Evolutionary conservation across 495 filamentous ascomycete genomes (phyloP), one percentile per base, ranked within the genome.

Genomic region (Glarea lozoyensis): DNA sequence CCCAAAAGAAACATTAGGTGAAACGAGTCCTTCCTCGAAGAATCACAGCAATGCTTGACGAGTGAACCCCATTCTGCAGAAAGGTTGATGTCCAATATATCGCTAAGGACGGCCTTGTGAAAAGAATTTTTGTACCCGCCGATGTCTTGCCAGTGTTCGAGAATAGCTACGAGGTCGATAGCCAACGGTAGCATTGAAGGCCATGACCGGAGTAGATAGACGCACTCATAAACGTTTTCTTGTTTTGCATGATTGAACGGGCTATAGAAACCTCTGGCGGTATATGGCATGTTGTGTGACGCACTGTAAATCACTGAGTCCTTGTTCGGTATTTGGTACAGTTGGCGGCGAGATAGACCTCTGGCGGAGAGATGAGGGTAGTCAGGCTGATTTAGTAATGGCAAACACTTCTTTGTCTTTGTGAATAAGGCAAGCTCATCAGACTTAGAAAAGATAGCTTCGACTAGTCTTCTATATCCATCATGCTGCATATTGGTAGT

Each of bases 401-500:
- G 31, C 1, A 37, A 4, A 2, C 24, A 7, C 27, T 18, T 33
- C 43, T 15, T 53, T 46, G 25, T 61, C 57, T 4, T 56, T 46
- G 30, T 12, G 16, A 51, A 46, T 13, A 38, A 9, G 2, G 43
- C 20, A 3, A 51, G 32, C 3, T 42, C 35, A 10, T 60, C 53
- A 0, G 64, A 74, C 25, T 63, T 66, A 1, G 45, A 21, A 1
- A 65, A 31, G 10, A 82, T 76, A 0, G 45, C 36, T 24, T 69
- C 50, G 20, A 75, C 58, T 0, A 72, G 2, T 2, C 43, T 16
- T 6, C 53, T 27, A 30, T 64, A 76, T 1, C 49, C 55, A n/a
- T 80, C 75, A 50, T 76, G 62, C 42, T 84, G 79, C 2, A 76
- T 70, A 0, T 59, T 62, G 0, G 55, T 48, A 0, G 73, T 70